These are phyloP conservation scores for Chloris gayana DNA, from an alignment of 176 grass and related monocot genomes.

Conservation along the genomic window DNA sequence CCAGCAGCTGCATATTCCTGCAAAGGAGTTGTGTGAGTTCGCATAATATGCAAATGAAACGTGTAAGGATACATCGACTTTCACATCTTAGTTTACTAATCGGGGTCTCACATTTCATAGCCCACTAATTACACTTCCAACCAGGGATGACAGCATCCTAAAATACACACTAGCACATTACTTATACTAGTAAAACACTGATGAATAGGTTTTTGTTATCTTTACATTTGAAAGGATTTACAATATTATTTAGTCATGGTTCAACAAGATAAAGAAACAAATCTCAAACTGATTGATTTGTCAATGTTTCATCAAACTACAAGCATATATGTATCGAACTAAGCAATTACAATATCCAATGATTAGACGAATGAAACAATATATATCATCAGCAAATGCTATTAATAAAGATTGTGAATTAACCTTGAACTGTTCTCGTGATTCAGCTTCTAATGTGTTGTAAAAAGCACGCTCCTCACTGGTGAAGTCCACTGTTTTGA, in stretches of 20 bases:
- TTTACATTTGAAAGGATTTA: neutral
- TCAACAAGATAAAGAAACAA: constrained; percentile 9
- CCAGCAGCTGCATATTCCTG: constrained; percentile 97
- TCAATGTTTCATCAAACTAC: neutral
- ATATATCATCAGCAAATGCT: neutral
- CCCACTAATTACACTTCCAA: too few relatives aligned
- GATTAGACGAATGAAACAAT: constrained; percentile 18
- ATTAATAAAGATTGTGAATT: constrained; percentile 27
- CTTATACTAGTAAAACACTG: neutral
- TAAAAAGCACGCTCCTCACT: constrained; percentile 85
- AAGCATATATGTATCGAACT: neutral
- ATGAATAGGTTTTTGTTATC: neutral
- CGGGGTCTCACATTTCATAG: too few relatives aligned
- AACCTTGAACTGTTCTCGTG: constrained; percentile 96
- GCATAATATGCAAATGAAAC: constrained; percentile 4
- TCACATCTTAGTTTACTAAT: neutral
- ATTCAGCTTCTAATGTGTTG: constrained; percentile 82
- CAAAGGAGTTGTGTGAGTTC: constrained; percentile 36
- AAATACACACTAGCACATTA: neutral
- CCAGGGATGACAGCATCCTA: neutral
- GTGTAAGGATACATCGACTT: neutral
- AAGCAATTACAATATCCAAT: constrained; percentile 3
- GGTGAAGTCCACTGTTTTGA: constrained; percentile 83
- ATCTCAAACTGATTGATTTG: neutral
- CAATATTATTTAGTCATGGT: neutral